Percentiles rank a stretch among this genome's conserved stretches.
These are phyloP conservation scores for Candida freyschussii DNA, from an alignment of 1,139 yeast species.

Conservation along the genomic window DNA sequence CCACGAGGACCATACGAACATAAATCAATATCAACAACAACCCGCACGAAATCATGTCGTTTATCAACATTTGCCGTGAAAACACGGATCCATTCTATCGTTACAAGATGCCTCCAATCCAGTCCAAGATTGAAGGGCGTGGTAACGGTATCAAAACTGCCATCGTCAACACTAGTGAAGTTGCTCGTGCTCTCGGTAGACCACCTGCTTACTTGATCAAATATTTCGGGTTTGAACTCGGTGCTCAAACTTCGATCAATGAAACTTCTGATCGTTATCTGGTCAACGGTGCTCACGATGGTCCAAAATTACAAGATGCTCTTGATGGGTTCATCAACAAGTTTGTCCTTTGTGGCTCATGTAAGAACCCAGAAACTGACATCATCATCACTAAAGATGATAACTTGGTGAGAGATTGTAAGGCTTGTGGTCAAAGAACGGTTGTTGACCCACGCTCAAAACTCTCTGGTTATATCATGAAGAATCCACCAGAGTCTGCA, in stretches of 20 bases:
- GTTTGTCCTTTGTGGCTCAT: conserved; percentile 89
- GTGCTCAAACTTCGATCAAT: conserved; percentile 87
- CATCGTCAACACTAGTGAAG: conserved; percentile 83
- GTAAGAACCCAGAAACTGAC: conserved; percentile 98
- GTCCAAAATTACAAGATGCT: conserved; percentile 84
- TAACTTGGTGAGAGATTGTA: conserved; percentile 83
- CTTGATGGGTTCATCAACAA: conserved; percentile 90
- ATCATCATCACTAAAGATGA: conserved; percentile 77
- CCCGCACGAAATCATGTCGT: conserved; percentile 50
- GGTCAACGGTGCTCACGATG: conserved; percentile 94
- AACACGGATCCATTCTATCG: conserved; percentile 98
- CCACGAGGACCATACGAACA: no score
- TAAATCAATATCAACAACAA: neutral
- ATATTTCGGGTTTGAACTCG: conserved; percentile 93
- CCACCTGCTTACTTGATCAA: conserved; percentile 90
- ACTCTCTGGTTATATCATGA: conserved; percentile 77
- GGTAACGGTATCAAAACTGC: conserved; percentile 99
- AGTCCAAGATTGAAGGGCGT: conserved; percentile 96
- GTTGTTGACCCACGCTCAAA: conserved; percentile 83
- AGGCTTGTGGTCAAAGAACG: conserved; percentile 95
- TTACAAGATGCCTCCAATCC: conserved; percentile 97
- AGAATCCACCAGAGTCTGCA: conserved; percentile 81
- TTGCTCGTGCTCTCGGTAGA: conserved; percentile 90
- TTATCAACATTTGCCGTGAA: conserved; percentile 93
- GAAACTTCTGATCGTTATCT: conserved; percentile 81